Base-by-base conservation (phyloP, 2,329 filamentous ascomycete species). In the Ascochyta lentis region DNA sequence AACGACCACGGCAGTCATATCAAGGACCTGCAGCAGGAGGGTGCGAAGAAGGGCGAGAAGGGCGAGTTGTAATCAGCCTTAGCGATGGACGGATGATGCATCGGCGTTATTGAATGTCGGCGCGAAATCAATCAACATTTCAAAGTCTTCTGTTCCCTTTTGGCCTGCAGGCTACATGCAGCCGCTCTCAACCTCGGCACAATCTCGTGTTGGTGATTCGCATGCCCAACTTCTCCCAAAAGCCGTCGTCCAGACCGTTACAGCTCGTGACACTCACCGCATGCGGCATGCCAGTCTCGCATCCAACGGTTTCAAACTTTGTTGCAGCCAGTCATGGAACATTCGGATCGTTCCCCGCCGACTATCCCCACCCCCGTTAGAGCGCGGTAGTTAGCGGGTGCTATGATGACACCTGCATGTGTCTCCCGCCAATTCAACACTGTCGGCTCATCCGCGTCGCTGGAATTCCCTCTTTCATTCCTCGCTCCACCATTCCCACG, bases 1-100 rank as follows among this genome's bases (percentile, higher is more conserved):
- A 35, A 71, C 13, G 73, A 80, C 54, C 77, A 80, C 50, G 72
- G 70, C 12, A 57, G 70, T 41, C 78, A 80, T 55, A 79, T 80
- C 55, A 67, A 75, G 61, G 71, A 80, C 16, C 54, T 81, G 59
- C 79, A 81, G 64, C 69, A 80, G 65, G 65, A 80, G 68, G 77
- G 74, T 3, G 73, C 71, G 56, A 63, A 74, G 58, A 71, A 78
- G 69, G 70, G 71, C 4, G 71, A 80, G 66, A 70, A 77, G 60
- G 76, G 71, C 10, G 56, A 71, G 34, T 43, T 73, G 35, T 67
- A 51, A 46, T 15, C 12, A 8, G 26, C 3, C 23, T 48, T 6
- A n/a, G 31, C 29, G n/a, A 50, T 19, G 37, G 15, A 10, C 27
- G 19, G 19, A 19, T 19, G 19, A 50, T 38, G 24, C 37, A 26